Evolutionary conservation across 371 early-diverging fungal species (phyloP).

Genomic region (Actinomortierella wolfii): DNA sequence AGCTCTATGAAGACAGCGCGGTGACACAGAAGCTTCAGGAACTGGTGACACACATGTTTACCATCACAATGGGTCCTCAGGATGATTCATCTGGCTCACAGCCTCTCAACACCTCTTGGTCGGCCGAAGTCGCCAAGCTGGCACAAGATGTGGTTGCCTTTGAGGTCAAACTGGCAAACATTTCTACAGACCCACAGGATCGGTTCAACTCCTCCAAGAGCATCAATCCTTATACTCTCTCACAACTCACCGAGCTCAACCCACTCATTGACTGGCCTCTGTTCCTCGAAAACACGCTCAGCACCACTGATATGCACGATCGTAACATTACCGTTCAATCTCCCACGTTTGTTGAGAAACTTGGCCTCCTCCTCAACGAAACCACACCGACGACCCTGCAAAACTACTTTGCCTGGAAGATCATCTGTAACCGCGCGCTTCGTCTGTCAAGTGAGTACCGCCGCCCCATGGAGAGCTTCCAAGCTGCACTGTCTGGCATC

Average conservation of each 20-base stretch:
- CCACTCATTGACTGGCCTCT: slow-evolving; percentile 50
- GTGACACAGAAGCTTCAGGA: slow-evolving; percentile 30
- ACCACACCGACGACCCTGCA: slow-evolving; percentile 24
- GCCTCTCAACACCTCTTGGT: too few species aligned
- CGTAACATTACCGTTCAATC: slow-evolving; percentile 30
- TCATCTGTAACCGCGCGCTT: background rate
- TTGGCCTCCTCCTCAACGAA: slow-evolving; percentile 29
- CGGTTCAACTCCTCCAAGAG: slow-evolving; percentile 46
- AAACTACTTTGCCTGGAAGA: slow-evolving; percentile 21
- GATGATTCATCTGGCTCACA: too few species aligned
- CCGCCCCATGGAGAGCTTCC: background rate
- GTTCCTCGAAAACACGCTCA: slow-evolving; percentile 28
- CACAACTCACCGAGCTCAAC: slow-evolving; percentile 25
- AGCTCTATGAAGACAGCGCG: slow-evolving; percentile 56
- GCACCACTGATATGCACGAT: slow-evolving; percentile 22
- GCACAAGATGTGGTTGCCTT: slow-evolving; percentile 9
- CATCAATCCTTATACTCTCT: slow-evolving; percentile 47
- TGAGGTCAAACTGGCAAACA: slow-evolving; percentile 4
- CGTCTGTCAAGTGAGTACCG: background rate
- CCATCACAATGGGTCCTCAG: too few species aligned
- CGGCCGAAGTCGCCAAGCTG: background rate
- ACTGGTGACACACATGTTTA: too few species aligned
- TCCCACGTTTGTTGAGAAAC: slow-evolving; percentile 27
- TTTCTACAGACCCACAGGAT: slow-evolving; percentile 17
- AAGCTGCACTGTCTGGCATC: background rate